Conservation (phyloP, 2,329 filamentous ascomycete species). For the Colletotrichum tabaci region DNA sequence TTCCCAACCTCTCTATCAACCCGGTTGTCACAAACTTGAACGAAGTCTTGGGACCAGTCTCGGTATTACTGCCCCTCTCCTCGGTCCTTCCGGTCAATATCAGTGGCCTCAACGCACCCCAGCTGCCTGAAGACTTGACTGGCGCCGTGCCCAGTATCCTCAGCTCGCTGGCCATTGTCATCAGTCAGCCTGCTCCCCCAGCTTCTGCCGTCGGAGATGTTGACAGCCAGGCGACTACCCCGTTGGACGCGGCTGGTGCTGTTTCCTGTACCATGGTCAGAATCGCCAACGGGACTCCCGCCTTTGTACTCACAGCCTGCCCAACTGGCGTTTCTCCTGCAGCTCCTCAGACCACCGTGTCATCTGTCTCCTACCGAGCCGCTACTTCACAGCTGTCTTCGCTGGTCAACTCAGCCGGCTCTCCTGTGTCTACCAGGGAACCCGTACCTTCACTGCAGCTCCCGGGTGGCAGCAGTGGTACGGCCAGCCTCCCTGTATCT, state of each 20-base stretch:
- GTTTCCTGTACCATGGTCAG: constrained; percentile 21
- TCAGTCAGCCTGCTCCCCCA: background rate
- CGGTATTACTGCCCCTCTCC: background rate
- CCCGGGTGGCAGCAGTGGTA: too few relatives aligned
- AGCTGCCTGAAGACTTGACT: constrained; percentile 15
- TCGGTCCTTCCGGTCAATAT: background rate
- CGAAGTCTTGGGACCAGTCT: background rate
- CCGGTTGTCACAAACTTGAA: background rate
- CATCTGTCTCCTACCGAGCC: background rate
- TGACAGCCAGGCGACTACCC: background rate
- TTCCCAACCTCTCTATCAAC: background rate
- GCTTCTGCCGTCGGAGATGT: background rate
- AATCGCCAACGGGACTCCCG: constrained; percentile 17
- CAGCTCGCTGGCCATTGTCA: background rate
- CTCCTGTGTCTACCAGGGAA: background rate
- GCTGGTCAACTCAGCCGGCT: background rate
- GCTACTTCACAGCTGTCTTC: background rate
- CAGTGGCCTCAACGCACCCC: constrained; percentile 21
- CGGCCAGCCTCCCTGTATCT: background rate
- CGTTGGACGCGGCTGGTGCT: background rate
- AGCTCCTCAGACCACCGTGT: background rate
- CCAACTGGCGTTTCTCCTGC: background rate
- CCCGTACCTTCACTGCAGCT: background rate
- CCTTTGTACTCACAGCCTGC: constrained; percentile 22
- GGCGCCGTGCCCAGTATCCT: background rate